phyloP scores from a whole-genome alignment of 1,284 basidiomycete species.

The Trametes polyzona region DNA sequence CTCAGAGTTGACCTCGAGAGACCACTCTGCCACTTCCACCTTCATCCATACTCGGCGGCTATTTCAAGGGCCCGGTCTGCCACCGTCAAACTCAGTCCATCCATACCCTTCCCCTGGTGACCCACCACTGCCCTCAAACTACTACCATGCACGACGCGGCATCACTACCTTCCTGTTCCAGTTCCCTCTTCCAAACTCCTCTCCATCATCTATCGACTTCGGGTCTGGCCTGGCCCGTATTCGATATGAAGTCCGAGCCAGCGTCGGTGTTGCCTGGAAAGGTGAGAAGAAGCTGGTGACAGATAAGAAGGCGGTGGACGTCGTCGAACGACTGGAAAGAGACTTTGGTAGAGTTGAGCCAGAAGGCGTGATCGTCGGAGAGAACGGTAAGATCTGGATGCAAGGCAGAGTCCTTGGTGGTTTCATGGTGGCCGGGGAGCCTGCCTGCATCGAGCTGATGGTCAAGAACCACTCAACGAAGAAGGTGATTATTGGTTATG shows the following conservation, averaged over 20 bases:
- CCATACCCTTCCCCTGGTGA: constrained; percentile 56
- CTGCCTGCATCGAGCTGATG: constrained; percentile 70
- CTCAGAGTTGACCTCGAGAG: constrained; percentile 70
- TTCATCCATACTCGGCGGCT: constrained; percentile 69
- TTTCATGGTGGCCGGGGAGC: constrained; percentile 66
- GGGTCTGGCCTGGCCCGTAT: constrained; percentile 67
- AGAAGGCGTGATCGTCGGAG: constrained; percentile 67
- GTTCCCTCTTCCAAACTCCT: constrained; percentile 64
- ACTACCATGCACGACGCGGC: constrained; percentile 71
- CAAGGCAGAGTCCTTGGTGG: constrained; percentile 67
- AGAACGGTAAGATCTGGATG: constrained; percentile 77
- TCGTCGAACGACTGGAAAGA: constrained; percentile 59
- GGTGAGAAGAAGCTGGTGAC: constrained; percentile 69
- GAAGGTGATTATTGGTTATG: constrained; percentile 57
- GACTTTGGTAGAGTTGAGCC: constrained; percentile 43
- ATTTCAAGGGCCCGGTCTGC: constrained; percentile 79
- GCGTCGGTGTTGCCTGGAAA: constrained; percentile 72
- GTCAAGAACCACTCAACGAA: constrained; percentile 79
- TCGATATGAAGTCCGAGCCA: constrained; percentile 71
- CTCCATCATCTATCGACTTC: constrained; percentile 71
- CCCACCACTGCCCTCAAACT: constrained; percentile 59
- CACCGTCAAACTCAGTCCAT: constrained; percentile 78
- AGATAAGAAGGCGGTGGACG: constrained; percentile 60
- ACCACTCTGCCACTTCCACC: constrained; percentile 76
- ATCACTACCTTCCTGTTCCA: constrained; percentile 75